These are phyloP conservation scores for Mortierella sp. DNA, from an alignment of 371 early-diverging fungal species.

Conservation along the genomic window DNA sequence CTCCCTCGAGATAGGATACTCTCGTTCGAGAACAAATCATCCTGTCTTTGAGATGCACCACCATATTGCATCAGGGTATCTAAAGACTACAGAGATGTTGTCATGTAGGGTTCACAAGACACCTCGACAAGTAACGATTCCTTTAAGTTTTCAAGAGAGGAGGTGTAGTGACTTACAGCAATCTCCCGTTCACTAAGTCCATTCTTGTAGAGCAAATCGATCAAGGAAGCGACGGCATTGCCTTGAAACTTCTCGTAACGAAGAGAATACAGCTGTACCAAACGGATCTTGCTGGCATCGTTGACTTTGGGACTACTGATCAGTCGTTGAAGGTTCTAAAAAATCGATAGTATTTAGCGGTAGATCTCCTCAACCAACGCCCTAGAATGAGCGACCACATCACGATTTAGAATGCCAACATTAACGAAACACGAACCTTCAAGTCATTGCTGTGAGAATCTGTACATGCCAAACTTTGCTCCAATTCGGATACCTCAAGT, in stretches of 20 bases:
- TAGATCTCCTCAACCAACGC: not conserved
- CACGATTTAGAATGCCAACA: not conserved
- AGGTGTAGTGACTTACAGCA: constrained; percentile 60
- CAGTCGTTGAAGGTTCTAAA: constrained; percentile 73
- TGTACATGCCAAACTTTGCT: constrained; percentile 92
- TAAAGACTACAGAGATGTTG: constrained; percentile 62
- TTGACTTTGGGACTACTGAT: constrained; percentile 74
- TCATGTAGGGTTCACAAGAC: not conserved
- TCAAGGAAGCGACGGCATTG: constrained; percentile 76
- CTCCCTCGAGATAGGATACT: constrained; percentile 85
- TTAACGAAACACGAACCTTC: constrained; percentile 61
- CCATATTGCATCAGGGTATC: constrained; percentile 84
- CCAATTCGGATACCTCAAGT: constrained; percentile 91
- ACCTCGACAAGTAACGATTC: not conserved
- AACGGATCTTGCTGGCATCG: constrained; percentile 82
- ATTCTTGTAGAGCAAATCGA: constrained; percentile 73
- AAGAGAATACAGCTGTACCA: constrained; percentile 88
- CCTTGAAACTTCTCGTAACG: constrained; percentile 87
- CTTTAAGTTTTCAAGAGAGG: not conserved
- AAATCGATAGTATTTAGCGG: not conserved
- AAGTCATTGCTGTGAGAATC: constrained; percentile 88
- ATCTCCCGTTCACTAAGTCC: constrained; percentile 82
- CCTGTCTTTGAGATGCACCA: constrained; percentile 86
- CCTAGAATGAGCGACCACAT: not conserved
- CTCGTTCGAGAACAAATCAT: constrained; percentile 89